Conservation (phyloP, 2,329 filamentous ascomycete species). For the Fusarium subtropicale region DNA sequence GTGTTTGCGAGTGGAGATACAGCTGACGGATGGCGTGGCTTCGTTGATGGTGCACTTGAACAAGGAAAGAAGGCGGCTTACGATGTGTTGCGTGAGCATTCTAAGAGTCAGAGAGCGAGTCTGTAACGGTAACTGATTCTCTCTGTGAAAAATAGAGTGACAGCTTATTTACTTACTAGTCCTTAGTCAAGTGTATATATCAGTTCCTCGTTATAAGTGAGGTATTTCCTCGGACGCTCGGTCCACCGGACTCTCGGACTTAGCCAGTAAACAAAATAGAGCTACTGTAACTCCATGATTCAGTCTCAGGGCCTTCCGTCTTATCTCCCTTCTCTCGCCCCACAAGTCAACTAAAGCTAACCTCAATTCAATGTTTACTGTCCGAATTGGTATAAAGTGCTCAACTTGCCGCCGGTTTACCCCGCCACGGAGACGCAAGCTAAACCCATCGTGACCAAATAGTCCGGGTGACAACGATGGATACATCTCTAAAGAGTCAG, state of each 20-base stretch:
- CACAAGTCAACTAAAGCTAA: too few relatives aligned
- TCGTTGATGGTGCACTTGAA: constrained; percentile 44
- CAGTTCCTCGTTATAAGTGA: too few relatives aligned
- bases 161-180: fast-evolving
- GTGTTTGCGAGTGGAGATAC: constrained; percentile 42
- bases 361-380: too few relatives aligned
- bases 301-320: background rate
- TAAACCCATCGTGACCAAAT: too few relatives aligned
- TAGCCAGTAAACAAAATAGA: background rate
- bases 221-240: too few relatives aligned
- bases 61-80: constrained; percentile 4
- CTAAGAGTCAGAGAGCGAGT: background rate
- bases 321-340: too few relatives aligned
- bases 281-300: background rate
- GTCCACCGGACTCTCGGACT: background rate
- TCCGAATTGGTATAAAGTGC: too few relatives aligned
- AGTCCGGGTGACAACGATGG: too few relatives aligned
- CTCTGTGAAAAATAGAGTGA: background rate
- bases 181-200: background rate
- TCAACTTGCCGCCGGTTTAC: too few relatives aligned
- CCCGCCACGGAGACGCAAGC: too few relatives aligned
- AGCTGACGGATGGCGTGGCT: constrained; percentile 42
- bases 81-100: background rate
- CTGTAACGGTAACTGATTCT: fast-evolving
- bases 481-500: too few relatives aligned